Base-by-base conservation (phyloP, 2,329 filamentous ascomycete genomes). In the Colletotrichum abscissum region DNA sequence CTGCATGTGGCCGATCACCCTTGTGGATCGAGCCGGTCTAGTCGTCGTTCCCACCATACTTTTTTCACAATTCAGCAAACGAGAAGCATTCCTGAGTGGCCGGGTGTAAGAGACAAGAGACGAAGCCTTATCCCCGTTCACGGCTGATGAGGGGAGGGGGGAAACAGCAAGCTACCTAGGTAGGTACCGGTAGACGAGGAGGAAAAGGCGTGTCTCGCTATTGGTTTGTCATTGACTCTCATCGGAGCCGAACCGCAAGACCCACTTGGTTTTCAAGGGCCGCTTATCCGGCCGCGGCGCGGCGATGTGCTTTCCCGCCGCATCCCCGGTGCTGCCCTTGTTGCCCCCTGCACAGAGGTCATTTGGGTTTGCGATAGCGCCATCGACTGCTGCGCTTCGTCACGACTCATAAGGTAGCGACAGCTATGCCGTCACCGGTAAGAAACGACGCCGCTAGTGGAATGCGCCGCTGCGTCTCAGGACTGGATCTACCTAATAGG, bases 241-340 rank as follows among this genome's bases (percentile, higher is more conserved):
- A 67, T 74, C 72, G 68, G 72, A 74, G 72, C 72, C 72, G 72
- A 72, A 46, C 11, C 57, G 71, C 38, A 62, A 46, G 56, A 67
- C 63, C 69, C 65, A 67, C 69, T 67, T 58, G 24, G 52, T 7
- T 30, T n/a, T 62, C 24, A 24, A 57, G 28, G 9, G 38, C 52
- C 64, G 52, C 58, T 65, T 65, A 70, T 16, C 66, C 60, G 70
- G 70, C 69, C 59, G 60, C 60, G 54, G 46, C 26, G 60, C 42
- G 49, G 28, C 52, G 69, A 58, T 49, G 55, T 38, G 60, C 55
- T 69, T 70, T 73, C 63, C 70, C 67, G 67, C 46, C 46, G 67
- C 63, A 65, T 65, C 60, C n/a, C 67, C 67, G 52, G 42, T 19
- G 30, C 42, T 54, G 60, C 35, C 12, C 35, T 42, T 42, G 35